Evolutionary conservation across 2,329 filamentous ascomycete genomes (phyloP).

Genomic region (Fusarium vanettenii): DNA sequence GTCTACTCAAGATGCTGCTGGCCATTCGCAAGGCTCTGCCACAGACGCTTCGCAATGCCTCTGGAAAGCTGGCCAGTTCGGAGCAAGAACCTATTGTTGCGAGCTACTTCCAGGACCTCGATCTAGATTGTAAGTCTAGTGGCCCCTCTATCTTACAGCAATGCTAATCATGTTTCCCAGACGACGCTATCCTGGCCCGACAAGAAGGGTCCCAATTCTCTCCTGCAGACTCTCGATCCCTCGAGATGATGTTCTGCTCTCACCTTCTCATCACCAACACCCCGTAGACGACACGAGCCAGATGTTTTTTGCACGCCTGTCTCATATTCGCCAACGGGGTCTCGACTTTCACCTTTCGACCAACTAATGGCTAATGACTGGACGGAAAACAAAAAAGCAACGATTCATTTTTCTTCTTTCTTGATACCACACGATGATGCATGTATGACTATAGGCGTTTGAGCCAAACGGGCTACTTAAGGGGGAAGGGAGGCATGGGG

Average conservation of each 20-base stretch:
- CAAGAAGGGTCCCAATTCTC: conserved; percentile 65
- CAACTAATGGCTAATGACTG: conserved; percentile 47
- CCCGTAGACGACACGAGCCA: conserved; percentile 10
- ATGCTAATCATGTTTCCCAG: conserved; percentile 28
- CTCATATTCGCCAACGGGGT: background rate
- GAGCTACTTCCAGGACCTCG: conserved; percentile 66
- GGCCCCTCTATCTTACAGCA: background rate
- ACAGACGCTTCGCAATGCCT: conserved; percentile 58
- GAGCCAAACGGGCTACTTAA: background rate
- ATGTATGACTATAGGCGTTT: conserved; percentile 33
- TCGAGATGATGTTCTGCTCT: conserved; percentile 63
- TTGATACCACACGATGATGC: conserved; percentile 44
- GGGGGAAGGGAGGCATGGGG: background rate
- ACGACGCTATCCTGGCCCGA: conserved; percentile 53
- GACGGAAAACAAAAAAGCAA: conserved; percentile 36
- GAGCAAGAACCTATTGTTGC: conserved; percentile 59
- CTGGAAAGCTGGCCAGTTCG: conserved; percentile 62
- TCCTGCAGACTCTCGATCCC: conserved; percentile 60
- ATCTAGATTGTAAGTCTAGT: conserved; percentile 66
- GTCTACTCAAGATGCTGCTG: conserved; percentile 70
- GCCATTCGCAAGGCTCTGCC: conserved; percentile 70
- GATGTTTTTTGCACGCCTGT: background rate
- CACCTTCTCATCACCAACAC: conserved; percentile 57
- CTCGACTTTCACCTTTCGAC: conserved; percentile 12
- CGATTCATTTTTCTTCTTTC: conserved; percentile 17